phyloP scores from a whole-genome alignment of 192 early-diverging fungal species.

The Backusella mclennaniae region DNA sequence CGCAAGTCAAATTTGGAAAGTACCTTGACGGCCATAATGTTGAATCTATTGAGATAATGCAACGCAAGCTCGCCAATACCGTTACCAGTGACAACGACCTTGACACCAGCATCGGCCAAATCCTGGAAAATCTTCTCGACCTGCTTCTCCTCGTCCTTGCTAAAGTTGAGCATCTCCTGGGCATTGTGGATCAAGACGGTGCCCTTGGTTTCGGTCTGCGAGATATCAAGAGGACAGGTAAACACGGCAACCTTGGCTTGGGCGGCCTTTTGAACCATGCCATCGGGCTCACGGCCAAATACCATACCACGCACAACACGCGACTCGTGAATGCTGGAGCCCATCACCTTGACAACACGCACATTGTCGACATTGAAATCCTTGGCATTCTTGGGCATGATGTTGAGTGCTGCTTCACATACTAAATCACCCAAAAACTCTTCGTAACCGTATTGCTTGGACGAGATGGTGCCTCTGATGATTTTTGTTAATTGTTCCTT shows the following conservation, averaged over 20 bases:
- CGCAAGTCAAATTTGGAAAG: conserved; percentile 97
- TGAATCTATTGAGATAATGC: conserved; percentile 92
- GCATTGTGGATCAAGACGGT: conserved; percentile 97
- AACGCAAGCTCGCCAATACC: conserved; percentile 91
- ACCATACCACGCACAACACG: conserved; percentile 95
- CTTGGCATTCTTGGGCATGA: conserved; percentile 87
- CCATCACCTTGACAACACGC: conserved; percentile 97
- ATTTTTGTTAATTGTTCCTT: conserved; percentile 71
- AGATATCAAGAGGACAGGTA: conserved; percentile 89
- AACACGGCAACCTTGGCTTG: conserved; percentile 95
- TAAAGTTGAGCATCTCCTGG: conserved; percentile 94
- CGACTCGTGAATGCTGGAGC: conserved; percentile 86
- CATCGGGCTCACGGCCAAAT: conserved; percentile 90
- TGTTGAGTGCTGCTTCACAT: conserved; percentile 75
- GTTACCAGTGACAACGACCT: conserved; percentile 88
- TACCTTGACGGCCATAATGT: conserved; percentile 87
- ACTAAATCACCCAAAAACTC: conserved; percentile 80
- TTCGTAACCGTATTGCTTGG: conserved; percentile 98
- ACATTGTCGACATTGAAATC: conserved; percentile 96
- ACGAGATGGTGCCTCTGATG: conserved; percentile 74
- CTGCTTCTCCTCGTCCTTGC: conserved; percentile 91
- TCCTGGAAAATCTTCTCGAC: conserved; percentile 86
- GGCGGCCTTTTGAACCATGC: conserved; percentile 62
- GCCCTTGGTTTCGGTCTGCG: conserved; percentile 98
- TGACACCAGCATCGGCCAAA: conserved; percentile 87